phyloP scores from a whole-genome alignment of 139 green algal species.

The Asterochloris erici region DNA sequence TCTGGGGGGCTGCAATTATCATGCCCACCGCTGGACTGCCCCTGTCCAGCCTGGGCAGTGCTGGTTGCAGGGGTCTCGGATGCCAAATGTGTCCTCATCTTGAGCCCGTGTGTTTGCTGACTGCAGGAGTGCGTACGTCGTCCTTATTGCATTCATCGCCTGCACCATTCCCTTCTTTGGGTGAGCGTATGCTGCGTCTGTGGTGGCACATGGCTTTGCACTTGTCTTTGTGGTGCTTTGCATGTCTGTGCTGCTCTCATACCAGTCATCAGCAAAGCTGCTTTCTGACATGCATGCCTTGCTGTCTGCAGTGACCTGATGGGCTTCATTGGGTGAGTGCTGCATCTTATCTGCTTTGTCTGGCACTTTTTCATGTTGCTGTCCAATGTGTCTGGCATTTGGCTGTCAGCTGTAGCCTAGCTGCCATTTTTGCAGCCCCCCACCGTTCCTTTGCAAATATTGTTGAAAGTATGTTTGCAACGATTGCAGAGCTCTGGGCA shows the following conservation, averaged over 20 bases:
- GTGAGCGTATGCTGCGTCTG: not conserved
- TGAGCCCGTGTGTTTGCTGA: too few relatives aligned
- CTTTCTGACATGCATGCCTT: not conserved
- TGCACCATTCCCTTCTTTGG: slow-evolving; percentile 38
- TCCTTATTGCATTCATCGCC: slow-evolving; percentile 28
- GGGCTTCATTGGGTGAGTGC: slow-evolving; percentile 8
- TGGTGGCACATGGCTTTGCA: not conserved
- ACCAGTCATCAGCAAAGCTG: not conserved
- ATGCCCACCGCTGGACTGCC: too few relatives aligned
- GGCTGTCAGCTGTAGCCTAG: too few relatives aligned
- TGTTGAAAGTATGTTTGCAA: not conserved
- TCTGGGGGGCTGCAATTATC: too few relatives aligned
- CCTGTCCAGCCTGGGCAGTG: too few relatives aligned
- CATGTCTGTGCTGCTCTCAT: not conserved
- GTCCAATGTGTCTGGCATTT: not conserved
- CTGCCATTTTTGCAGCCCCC: too few relatives aligned
- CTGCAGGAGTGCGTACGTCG: slow-evolving; percentile 19
- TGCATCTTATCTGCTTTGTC: too few relatives aligned
- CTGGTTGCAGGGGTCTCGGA: too few relatives aligned
- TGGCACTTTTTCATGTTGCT: not conserved
- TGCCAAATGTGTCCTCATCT: too few relatives aligned
- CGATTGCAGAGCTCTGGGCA: slow-evolving; percentile 17
- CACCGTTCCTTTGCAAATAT: not conserved
- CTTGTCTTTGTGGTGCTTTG: not conserved
- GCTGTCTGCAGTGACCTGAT: not conserved